A percentile compares a stretch with the other conserved stretches of the same genome.
phyloP scores from a whole-genome alignment of 23 red algal species.

The Gracilaria domingensis region DNA sequence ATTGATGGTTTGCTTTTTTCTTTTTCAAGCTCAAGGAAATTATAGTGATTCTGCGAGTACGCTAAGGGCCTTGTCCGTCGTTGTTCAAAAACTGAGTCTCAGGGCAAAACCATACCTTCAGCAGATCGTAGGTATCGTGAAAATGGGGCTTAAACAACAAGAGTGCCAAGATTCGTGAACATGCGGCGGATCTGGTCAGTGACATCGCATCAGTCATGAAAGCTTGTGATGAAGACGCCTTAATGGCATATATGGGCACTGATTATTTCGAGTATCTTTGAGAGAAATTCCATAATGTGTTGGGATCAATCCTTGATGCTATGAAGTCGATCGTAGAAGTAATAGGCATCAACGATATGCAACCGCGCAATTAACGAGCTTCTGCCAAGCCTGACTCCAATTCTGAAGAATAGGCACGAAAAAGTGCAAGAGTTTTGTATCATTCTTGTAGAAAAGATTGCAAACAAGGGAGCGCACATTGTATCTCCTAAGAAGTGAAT shows the following conservation, averaged over 20 bases:
- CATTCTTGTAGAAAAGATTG: slow-evolving; percentile 90
- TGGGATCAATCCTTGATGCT: slow-evolving; percentile 86
- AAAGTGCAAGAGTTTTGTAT: slow-evolving; percentile 96
- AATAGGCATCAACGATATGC: slow-evolving; percentile 80
- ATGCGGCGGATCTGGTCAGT: slow-evolving; percentile 89
- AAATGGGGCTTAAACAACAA: slow-evolving; percentile 92
- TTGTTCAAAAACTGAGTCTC: slow-evolving; percentile 65
- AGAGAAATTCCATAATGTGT: slow-evolving; percentile 93
- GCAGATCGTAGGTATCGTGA: slow-evolving; percentile 76
- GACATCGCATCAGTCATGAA: slow-evolving; percentile 76
- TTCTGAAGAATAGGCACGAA: slow-evolving; percentile 94
- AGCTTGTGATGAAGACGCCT: slow-evolving; percentile 66
- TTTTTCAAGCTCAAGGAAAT: slow-evolving; percentile 84
- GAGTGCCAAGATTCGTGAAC: slow-evolving; percentile 72
- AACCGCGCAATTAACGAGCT: slow-evolving; percentile 89
- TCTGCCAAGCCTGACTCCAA: slow-evolving; percentile 87
- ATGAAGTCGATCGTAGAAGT: slow-evolving; percentile 83
- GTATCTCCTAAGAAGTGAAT: slow-evolving; percentile 92
- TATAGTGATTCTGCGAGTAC: slow-evolving; percentile 59
- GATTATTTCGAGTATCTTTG: slow-evolving; percentile 90
- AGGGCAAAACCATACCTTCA: slow-evolving; percentile 86
- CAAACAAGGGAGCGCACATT: slow-evolving; percentile 72
- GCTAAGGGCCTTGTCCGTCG: slow-evolving; percentile 68
- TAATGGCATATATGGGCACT: slow-evolving; percentile 86
- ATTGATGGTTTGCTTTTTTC: slow-evolving; percentile 91